Base-by-base conservation (phyloP, 805 yeast genomes). In the Yamadazyma paraphyllophila region DNA sequence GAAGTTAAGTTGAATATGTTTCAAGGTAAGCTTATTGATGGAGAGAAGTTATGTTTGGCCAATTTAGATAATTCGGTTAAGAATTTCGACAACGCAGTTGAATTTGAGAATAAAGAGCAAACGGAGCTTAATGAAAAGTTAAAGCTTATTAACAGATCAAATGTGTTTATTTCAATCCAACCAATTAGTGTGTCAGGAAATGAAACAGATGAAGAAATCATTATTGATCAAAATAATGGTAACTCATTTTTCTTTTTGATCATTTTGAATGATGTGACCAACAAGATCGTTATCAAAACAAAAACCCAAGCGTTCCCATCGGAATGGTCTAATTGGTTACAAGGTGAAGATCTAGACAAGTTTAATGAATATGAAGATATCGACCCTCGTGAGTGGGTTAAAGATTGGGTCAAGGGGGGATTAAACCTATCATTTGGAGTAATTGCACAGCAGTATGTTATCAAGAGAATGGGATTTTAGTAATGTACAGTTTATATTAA, bases 321-420 rank as follows among this genome's bases (percentile, higher is more conserved):
- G 38, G 83, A 80, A 60, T 94, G 99, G 99, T 84, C 90, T 8
- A 71, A 79, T n/a, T 94, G 99, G 99, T 74, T 92, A n/a, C 83
- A 80, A 49, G 78, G 82, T 11, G 61, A 66, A 20, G 55, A 52
- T 9, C 44, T 53, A 44, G 54, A 55, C 8, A 45, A 48, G 13
- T 51, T 59, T 27, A 40, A 54, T 11, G 65, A 56, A 29, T 47
- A 52, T n/a, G 60, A 55, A 31, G 65, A 62, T 7, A 62, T 71
- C 26, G 71, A 71, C 45, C 73, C 76, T 10, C 53, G 66, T 39
- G 75, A 68, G 45, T 71, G 77, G 77, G 73, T 71, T 7, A 62
- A 59, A 37, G 69, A 57, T 33, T 71, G 81, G 80, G 47, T 82
- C 10, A 61, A 55, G 44, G 66, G 68, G 31, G 96, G 96, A 0